Evolutionary conservation across 2,329 filamentous ascomycete genomes (phyloP).

Genomic region (Nemania serpens): DNA sequence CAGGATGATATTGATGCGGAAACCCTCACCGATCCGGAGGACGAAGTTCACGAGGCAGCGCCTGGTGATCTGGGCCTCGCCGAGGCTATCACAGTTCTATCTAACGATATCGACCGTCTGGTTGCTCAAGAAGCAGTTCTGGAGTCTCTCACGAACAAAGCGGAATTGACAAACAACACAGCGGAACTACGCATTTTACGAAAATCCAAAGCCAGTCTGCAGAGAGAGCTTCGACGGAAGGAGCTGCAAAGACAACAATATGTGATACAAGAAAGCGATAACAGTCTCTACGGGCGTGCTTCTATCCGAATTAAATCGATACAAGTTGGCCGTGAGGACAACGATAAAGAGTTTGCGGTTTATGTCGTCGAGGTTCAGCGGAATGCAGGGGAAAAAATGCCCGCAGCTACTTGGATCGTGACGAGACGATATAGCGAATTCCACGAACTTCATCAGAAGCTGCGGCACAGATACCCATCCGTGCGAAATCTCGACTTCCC

Average conservation of each 20-base stretch:
- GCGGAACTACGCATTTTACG: constrained; percentile 88
- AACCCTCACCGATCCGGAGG: constrained; percentile 64
- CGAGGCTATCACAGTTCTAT: constrained; percentile 89
- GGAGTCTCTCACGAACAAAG: constrained; percentile 89
- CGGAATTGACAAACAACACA: constrained; percentile 95
- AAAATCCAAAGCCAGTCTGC: constrained; percentile 92
- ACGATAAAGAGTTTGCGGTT: constrained; percentile 90
- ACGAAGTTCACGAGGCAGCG: constrained; percentile 90
- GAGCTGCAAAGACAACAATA: constrained; percentile 97
- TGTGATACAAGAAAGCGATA: constrained; percentile 96
- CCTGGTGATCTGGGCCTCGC: constrained; percentile 92
- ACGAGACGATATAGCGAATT: constrained; percentile 97
- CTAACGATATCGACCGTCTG: constrained; percentile 87
- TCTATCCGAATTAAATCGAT: constrained; percentile 89
- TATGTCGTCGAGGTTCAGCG: constrained; percentile 92
- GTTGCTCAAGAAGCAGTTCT: constrained; percentile 87
- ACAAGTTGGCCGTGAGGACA: constrained; percentile 87
- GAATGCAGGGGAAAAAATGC: constrained; percentile 92
- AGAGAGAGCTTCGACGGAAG: constrained; percentile 89
- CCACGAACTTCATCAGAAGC: constrained; percentile 88
- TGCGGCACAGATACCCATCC: constrained; percentile 83
- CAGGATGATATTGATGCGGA: constrained; percentile 71
- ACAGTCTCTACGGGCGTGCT: constrained; percentile 91
- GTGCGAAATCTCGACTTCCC: constrained; percentile 92
- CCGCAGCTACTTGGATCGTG: constrained; percentile 91